These are phyloP conservation scores for Volutella citrinella DNA, from an alignment of 2,329 filamentous ascomycete genomes.

Conservation along the genomic window DNA sequence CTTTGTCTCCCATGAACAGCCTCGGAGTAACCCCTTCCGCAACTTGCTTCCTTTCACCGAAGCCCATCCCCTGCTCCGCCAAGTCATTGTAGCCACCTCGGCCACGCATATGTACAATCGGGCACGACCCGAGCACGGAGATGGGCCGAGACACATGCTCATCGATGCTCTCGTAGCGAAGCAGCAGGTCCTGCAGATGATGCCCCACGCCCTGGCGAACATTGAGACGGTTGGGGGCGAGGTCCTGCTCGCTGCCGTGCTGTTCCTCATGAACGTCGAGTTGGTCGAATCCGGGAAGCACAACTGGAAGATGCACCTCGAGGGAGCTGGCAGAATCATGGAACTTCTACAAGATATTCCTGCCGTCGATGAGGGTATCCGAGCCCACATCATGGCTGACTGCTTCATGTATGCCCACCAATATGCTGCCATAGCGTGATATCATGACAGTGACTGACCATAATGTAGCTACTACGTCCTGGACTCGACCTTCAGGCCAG, in stretches of 20 bases:
- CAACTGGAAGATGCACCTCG: conserved; percentile 45
- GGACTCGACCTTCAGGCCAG: conserved; percentile 41
- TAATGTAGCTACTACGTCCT: conserved; percentile 41
- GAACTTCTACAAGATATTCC: conserved; percentile 34
- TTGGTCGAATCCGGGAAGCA: conserved; percentile 47
- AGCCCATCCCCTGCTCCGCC: conserved; percentile 40
- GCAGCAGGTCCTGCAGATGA: conserved; percentile 40
- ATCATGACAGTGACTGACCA: conserved; percentile 9
- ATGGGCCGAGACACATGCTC: conserved; percentile 29
- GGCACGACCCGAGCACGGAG: conserved; percentile 27
- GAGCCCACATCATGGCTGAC: conserved; percentile 46
- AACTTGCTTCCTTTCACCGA: conserved; percentile 40
- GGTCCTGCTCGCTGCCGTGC: conserved; percentile 42
- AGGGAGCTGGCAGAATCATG: conserved; percentile 44
- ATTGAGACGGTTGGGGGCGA: conserved; percentile 36
- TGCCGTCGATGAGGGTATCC: conserved; percentile 32
- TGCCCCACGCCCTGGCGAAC: conserved; percentile 37
- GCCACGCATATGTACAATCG: conserved; percentile 47
- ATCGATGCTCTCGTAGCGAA: conserved; percentile 45
- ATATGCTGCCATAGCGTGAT: too few relatives aligned
- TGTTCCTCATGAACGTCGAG: conserved; percentile 50
- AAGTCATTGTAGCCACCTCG: conserved; percentile 47
- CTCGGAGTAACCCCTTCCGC: conserved; percentile 45
- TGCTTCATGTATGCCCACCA: conserved; percentile 39
- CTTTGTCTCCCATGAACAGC: conserved; percentile 45